Evolutionary conservation across 495 filamentous ascomycete genomes (phyloP), one percentile per base, ranked within the genome.

Genomic region (Penicillium coprophilum): DNA sequence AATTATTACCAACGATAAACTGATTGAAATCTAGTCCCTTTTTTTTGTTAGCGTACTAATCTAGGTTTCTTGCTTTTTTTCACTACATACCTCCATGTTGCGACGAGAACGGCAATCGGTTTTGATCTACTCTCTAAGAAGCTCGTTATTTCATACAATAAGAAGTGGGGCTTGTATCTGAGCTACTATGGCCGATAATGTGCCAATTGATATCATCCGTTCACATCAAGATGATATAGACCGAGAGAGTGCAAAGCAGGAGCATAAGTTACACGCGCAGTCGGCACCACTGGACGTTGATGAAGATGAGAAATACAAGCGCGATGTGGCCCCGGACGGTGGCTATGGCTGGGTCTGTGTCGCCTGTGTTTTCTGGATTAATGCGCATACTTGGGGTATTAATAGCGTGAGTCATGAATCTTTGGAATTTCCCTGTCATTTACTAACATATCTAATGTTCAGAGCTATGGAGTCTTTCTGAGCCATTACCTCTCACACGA

Each of bases 401-500:
- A 73, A 75, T 50, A 76, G 72, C 53, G 78, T 85, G 56, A 55
- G 79, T 77, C 54, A 52, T 10, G 4, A 12, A 17, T 24, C 3
- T 19, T 48, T 17, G 0, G 20, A 10, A 2, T 32, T 30, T 19
- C 19, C 20, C 36, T 49, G 4, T 23, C 34, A 20, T 36, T 41
- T 28, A 58, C 63, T 59, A 58, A 60, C 40, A 1, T 12, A 6
- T 23, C 10, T 17, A 6, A 46, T 28, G 21, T 41, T 6, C 53
- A 74, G 74, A 73, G 69, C 40, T 92, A 85, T 58, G 85, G 85
- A 12, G 85, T 92, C 11, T 91, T 86, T 66, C 82, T 91, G 3
- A 83, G 83, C 12, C 79, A 88, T 63, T 92, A 90, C 59, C 78
- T 91, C 28, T 79, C 80, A 6, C 69, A 81, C 40, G 67, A 83